Percentiles rank a stretch among this genome's conserved stretches.
Conservation (phyloP, 225 moss, liverwort and hornwort species). For the Sphagnum contortum region DNA sequence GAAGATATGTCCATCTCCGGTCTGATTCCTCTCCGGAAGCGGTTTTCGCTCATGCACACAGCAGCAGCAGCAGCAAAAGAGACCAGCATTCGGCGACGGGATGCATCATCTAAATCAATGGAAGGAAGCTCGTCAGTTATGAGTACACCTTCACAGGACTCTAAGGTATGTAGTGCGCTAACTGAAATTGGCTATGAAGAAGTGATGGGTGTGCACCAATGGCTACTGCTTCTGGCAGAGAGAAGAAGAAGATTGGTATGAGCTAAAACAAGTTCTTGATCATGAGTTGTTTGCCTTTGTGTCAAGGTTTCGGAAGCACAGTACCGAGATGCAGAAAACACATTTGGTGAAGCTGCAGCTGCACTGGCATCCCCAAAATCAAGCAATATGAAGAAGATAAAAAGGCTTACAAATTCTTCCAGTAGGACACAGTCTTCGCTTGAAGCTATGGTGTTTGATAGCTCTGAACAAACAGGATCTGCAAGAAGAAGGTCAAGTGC, state of each 20-base stretch:
- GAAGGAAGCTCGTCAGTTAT: constrained; percentile 33
- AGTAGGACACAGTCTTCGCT: constrained; percentile 39
- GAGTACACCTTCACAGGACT: constrained; percentile 35
- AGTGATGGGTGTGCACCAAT: no score
- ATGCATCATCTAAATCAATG: background rate
- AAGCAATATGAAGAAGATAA: constrained; percentile 15
- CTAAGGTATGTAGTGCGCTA: constrained; percentile 15
- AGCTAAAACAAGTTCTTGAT: background rate
- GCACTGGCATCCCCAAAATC: constrained; percentile 20
- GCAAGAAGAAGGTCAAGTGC: constrained; percentile 4
- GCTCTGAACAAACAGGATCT: constrained; percentile 23
- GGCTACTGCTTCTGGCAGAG: no score
- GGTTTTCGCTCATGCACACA: constrained; percentile 51
- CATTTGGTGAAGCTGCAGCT: constrained; percentile 12
- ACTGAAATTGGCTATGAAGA: no score
- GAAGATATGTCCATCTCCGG: constrained; percentile 35
- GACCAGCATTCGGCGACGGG: no score
- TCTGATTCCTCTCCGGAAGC: constrained; percentile 57
- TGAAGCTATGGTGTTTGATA: constrained; percentile 35
- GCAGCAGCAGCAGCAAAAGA: no score
- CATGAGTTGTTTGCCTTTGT: background rate
- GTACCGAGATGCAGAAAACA: constrained; percentile 19
- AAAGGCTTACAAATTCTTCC: constrained; percentile 28
- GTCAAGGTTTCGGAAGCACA: constrained; percentile 21
- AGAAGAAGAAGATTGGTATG: no score